Conservation (phyloP, 2,329 filamentous ascomycete genomes). For the Periconia sp. region DNA sequence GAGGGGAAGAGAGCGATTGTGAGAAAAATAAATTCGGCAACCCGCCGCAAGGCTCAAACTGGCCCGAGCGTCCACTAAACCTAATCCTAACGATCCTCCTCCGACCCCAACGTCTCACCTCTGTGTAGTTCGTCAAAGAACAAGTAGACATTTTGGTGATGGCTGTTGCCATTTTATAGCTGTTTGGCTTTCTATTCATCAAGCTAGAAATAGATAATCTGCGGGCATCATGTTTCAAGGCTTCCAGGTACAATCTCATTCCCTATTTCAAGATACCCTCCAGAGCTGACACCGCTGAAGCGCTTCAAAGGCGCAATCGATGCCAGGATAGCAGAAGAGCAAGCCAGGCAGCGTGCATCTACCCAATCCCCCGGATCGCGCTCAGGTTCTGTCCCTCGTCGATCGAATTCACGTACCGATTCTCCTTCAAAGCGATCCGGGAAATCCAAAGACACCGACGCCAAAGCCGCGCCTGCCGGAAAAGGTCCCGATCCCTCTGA, state of each 20-base stretch:
- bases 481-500: slow-evolving; percentile 78
- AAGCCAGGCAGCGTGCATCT: slow-evolving; percentile 69
- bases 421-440: slow-evolving; percentile 40
- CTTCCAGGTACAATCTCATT: slow-evolving; percentile 23
- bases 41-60: background rate
- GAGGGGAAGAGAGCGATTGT: slow-evolving; percentile 6
- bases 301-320: slow-evolving; percentile 84
- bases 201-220: slow-evolving; percentile 13
- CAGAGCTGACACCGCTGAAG: slow-evolving; percentile 48
- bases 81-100: no score
- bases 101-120: slow-evolving; percentile 3
- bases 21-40: slow-evolving; percentile 13
- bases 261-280: background rate
- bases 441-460: slow-evolving; percentile 35
- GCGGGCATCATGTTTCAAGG: slow-evolving; percentile 39
- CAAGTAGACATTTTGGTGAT: slow-evolving; percentile 22
- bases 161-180: slow-evolving; percentile 5
- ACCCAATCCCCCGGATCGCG: slow-evolving; percentile 46
- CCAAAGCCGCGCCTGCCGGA: slow-evolving; percentile 48
- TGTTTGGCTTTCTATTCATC: slow-evolving; percentile 8
- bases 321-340: slow-evolving; percentile 86
- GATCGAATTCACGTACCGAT: slow-evolving; percentile 48
- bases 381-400: slow-evolving; percentile 49
- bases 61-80: background rate
- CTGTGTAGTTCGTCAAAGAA: slow-evolving; percentile 14